A percentile compares a stretch with the other conserved stretches of the same genome.
These are phyloP conservation scores for Plenodomus tracheiphilus DNA, from an alignment of 2,329 filamentous ascomycete species.

Conservation along the genomic window DNA sequence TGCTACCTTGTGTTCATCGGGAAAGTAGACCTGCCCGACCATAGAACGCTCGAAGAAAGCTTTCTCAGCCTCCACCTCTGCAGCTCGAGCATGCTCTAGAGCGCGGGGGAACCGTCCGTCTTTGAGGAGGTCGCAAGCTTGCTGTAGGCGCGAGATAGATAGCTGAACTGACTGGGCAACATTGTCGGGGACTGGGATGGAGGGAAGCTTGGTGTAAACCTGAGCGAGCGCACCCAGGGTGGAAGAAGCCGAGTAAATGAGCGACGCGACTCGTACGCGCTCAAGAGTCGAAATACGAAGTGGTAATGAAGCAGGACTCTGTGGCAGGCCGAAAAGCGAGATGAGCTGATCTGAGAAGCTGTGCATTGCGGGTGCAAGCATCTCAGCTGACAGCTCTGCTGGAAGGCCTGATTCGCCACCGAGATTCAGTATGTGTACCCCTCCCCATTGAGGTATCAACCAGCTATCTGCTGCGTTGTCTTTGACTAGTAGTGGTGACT, in stretches of 20 bases:
- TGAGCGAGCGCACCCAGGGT: slow-evolving; percentile 92
- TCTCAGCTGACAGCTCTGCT: slow-evolving; percentile 62
- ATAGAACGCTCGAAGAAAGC: slow-evolving; percentile 99
- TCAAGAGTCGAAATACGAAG: slow-evolving; percentile 82
- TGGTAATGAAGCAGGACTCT: slow-evolving; percentile 75
- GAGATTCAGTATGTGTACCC: slow-evolving; percentile 70
- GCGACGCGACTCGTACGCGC: slow-evolving; percentile 81
- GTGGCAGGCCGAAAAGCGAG: slow-evolving; percentile 81
- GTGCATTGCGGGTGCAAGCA: slow-evolving; percentile 78
- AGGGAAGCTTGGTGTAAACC: slow-evolving; percentile 76
- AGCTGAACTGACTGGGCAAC: slow-evolving; percentile 85
- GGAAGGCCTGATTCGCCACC: slow-evolving; percentile 39
- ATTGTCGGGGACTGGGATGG: slow-evolving; percentile 85
- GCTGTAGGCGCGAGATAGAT: slow-evolving; percentile 75
- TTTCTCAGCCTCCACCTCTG: slow-evolving; percentile 85
- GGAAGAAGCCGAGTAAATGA: slow-evolving; percentile 86
- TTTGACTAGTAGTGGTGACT: slow-evolving; percentile 63
- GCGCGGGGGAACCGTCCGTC: slow-evolving; percentile 66
- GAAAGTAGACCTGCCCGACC: slow-evolving; percentile 98
- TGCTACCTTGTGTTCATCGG: slow-evolving; percentile 96
- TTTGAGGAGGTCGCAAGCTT: slow-evolving; percentile 72
- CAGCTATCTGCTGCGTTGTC: slow-evolving; percentile 72
- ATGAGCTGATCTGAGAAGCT: slow-evolving; percentile 91
- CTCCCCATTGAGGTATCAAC: slow-evolving; percentile 96
- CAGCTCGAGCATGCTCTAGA: slow-evolving; percentile 77